phyloP scores from a whole-genome alignment of 1,139 yeast genomes.

The Chernovozyma aurita region DNA sequence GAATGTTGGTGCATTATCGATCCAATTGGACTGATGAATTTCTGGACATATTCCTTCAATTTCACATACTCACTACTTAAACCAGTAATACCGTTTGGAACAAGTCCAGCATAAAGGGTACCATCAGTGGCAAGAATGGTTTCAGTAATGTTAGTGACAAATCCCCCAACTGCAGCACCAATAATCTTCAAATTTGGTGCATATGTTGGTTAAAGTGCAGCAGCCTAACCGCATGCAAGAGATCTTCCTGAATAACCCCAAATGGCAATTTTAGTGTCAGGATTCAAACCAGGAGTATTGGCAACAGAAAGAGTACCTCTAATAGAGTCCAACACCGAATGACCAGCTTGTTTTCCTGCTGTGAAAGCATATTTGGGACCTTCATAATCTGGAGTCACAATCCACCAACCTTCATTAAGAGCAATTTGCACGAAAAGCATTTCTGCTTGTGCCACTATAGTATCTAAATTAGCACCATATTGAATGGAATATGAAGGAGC shows the following conservation, averaged over 20 bases:
- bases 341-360: conserved; percentile 26
- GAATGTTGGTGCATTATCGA: background rate
- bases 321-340: conserved; percentile 24
- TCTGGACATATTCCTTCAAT: conserved; percentile 5
- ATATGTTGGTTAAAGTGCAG: conserved; percentile 25
- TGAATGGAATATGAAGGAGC: conserved; percentile 28
- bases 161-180: conserved; percentile 34
- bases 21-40: background rate
- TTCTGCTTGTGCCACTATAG: conserved; percentile 19
- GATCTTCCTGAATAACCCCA: conserved; percentile 40
- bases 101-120: conserved; percentile 22
- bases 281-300: conserved; percentile 19
- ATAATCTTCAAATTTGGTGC: conserved; percentile 19
- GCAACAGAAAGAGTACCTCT: conserved; percentile 19
- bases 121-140: conserved; percentile 24
- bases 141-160: conserved; percentile 18
- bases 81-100: conserved; percentile 24
- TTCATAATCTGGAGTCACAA: conserved; percentile 31
- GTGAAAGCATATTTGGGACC: conserved; percentile 26
- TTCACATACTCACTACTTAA: conserved; percentile 24
- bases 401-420: conserved; percentile 27
- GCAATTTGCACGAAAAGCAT: conserved; percentile 20
- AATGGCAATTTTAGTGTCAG: conserved; percentile 20
- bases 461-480: conserved; percentile 17
- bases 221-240: conserved; percentile 29